These are phyloP conservation scores for Diaporthe citrichinensis DNA, from an alignment of 2,329 filamentous ascomycete genomes.

Conservation along the genomic window DNA sequence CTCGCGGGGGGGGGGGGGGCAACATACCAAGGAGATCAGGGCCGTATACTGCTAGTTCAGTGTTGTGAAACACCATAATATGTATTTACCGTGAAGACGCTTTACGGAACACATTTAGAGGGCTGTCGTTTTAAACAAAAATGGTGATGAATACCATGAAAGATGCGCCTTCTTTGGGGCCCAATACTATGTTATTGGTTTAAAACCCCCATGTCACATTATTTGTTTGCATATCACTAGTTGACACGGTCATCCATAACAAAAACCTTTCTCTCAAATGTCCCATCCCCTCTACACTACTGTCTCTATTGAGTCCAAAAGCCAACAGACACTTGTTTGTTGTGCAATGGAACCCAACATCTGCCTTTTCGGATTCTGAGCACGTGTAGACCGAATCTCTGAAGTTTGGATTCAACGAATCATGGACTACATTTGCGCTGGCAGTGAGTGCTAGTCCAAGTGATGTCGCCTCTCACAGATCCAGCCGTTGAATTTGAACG, in stretches of 20 bases:
- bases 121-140: not conserved
- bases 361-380: not conserved
- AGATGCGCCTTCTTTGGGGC: not conserved
- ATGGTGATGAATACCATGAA: not conserved
- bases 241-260: not conserved
- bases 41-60: not conserved
- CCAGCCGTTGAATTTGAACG: constrained; percentile 5
- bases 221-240: too few species aligned
- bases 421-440: not conserved
- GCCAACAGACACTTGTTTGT: not conserved
- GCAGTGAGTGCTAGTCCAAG: not conserved
- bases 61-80: not conserved
- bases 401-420: not conserved
- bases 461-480: not conserved
- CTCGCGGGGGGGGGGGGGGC: too few species aligned
- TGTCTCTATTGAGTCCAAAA: not conserved
- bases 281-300: too few species aligned
- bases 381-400: not conserved
- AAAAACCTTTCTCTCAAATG: too few species aligned
- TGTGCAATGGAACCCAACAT: not conserved
- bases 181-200: not conserved
- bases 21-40: not conserved
- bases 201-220: not conserved
- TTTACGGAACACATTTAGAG: not conserved
- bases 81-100: not conserved